Percentiles rank a stretch among this genome's conserved stretches.
These are phyloP conservation scores for Penicillium subrubescens DNA, from an alignment of 495 filamentous ascomycete species.

Conservation along the genomic window DNA sequence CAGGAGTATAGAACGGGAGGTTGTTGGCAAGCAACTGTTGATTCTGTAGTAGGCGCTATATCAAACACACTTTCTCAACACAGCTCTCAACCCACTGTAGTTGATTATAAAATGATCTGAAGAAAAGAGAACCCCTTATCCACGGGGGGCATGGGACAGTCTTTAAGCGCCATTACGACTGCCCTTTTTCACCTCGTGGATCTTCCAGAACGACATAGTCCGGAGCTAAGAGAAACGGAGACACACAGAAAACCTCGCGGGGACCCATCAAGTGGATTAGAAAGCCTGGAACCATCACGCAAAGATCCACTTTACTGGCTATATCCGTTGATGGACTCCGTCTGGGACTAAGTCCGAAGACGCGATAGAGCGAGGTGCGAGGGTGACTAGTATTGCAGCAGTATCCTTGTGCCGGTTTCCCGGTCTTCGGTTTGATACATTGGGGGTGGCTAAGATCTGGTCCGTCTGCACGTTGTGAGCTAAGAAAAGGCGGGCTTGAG, in stretches of 20 bases:
- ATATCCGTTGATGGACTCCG: constrained; percentile 2
- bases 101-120: not conserved
- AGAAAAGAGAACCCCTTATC: not conserved
- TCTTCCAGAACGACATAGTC: constrained; percentile 1
- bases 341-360: constrained; percentile 10
- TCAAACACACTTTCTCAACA: not conserved
- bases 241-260: constrained; percentile 1
- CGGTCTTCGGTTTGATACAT: not conserved
- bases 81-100: not conserved
- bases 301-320: constrained; percentile 11
- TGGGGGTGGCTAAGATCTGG: not conserved
- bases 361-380: constrained; percentile 1
- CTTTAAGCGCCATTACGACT: constrained; percentile 12
- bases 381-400: not conserved
- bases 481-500: not conserved
- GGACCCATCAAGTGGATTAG: constrained; percentile 8
- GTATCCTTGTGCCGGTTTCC: not conserved
- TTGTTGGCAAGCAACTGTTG: not conserved
- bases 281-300: not conserved
- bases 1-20: not conserved
- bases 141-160: not conserved
- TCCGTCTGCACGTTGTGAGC: not conserved
- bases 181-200: constrained; percentile 4
- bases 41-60: constrained; percentile 1
- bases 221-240: constrained; percentile 11